Evolutionary conservation across 352 stramenopile species (phyloP), one percentile per base, ranked within the genome.

Genomic region (Globisporangium paroecandrum): DNA sequence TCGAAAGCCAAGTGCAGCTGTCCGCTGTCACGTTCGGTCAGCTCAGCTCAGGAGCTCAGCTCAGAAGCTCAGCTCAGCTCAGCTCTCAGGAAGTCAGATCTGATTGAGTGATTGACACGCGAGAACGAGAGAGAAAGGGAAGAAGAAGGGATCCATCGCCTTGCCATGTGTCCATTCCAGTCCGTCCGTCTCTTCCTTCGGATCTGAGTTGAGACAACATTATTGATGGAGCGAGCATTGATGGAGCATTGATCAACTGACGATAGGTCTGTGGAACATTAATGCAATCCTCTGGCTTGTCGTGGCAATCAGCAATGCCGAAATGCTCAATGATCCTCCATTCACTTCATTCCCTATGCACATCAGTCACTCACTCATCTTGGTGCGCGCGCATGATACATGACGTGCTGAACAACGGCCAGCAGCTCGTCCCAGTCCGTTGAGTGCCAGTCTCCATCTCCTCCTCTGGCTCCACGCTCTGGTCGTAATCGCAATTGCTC

Each of bases 351-450:
- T 3, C 43, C 43, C 43, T 51, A 51, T 51, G 18, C 43, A 10
- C 15, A 51, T 51, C 43, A 20, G 3, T 51, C 27, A 38, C n/a
- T 34, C 54, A 32, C 25, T 43, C 27, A 4, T 59, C 24, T 51
- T 51, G 43, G 18, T 24, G 51, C 54, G 55, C 38, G 38, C 38
- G 12, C 55, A 64, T 64, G 22, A 27, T 2, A 15, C 55, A 64
- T 64, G 22, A 27, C 12, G n/a, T 18, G n/a, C 58, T 54, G 58
- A 24, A 36, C 13, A 27, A 54, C 58, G 12, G 51, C 24, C 46
- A 67, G 34, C 51, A 61, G 1, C 22, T 49, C 32, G 49, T 67
- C 62, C 62, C 62, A 67, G 34, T 32, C 62, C 32, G 49, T 47
- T 20, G 49, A 20, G 32, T 34, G 51, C 29, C 15, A 13, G 29